Percentiles rank a stretch among this genome's conserved stretches.
Evolutionary conservation across 1,284 basidiomycete genomes (phyloP).

Genomic region (Irpex sp.): DNA sequence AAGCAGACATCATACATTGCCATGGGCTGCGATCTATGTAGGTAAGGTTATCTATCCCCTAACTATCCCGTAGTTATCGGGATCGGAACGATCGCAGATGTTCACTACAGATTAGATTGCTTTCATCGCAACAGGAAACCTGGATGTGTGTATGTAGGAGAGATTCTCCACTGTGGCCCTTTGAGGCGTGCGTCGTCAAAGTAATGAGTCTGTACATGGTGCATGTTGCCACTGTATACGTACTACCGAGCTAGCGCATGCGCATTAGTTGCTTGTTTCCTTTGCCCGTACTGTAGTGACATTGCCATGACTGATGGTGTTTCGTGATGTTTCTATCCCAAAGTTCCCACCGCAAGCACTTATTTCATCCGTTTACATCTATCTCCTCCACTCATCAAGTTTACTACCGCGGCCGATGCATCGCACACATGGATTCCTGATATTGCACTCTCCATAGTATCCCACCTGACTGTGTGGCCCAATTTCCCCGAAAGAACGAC

Average conservation of each 20-base stretch:
- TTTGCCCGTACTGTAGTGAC: neutral
- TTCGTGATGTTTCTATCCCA: neutral
- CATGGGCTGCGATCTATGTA: conserved; percentile 93
- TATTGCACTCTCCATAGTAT: too few species aligned
- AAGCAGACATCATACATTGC: conserved; percentile 81
- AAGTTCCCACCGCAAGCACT: neutral
- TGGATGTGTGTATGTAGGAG: conserved; percentile 87
- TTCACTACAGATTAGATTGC: too few species aligned
- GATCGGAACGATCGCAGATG: too few species aligned
- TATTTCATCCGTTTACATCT: neutral
- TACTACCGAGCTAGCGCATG: too few species aligned
- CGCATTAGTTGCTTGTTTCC: too few species aligned
- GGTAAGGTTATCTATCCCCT: conserved; percentile 23
- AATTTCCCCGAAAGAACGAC: neutral
- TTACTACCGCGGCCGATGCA: too few species aligned
- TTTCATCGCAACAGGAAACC: conserved; percentile 58
- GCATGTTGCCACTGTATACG: conserved; percentile 6
- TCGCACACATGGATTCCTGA: too few species aligned
- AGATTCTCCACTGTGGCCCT: conserved; percentile 72
- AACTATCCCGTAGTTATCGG: neutral
- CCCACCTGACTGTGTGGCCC: too few species aligned
- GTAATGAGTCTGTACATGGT: conserved; percentile 79
- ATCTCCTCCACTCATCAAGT: too few species aligned
- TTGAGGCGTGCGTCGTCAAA: conserved; percentile 90
- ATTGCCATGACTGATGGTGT: neutral